Evolutionary conservation across 75 land plant species (phyloP).

Genomic region (Gnetum montanum): DNA sequence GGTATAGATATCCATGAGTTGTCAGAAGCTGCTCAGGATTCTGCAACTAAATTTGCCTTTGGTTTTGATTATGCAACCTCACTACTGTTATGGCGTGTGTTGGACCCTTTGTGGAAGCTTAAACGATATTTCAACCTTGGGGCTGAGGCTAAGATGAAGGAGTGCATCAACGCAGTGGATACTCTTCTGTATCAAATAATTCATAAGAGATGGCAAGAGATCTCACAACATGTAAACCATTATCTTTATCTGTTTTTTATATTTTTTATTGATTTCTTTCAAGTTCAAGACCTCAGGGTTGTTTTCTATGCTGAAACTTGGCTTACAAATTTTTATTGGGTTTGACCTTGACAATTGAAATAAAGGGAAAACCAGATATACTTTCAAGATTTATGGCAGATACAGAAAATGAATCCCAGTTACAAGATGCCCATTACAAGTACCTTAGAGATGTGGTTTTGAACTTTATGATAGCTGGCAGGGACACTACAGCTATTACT

Average conservation of each 20-base stretch:
- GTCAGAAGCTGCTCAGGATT: conserved; percentile 14
- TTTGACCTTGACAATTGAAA: no score
- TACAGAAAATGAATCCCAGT: conserved; percentile 15
- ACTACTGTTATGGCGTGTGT: conserved; percentile 17
- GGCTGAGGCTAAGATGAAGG: conserved; percentile 30
- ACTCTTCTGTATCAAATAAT: conserved; percentile 42
- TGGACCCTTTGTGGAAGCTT: conserved; percentile 46
- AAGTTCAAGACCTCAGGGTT: no score
- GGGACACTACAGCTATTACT: conserved; percentile 73
- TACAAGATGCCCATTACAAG: no score
- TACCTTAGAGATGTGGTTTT: conserved; percentile 56
- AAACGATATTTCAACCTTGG: conserved; percentile 48
- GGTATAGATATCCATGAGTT: conserved; percentile 51
- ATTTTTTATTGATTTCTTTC: no score
- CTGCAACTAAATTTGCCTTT: conserved; percentile 21
- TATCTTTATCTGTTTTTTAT: no score
- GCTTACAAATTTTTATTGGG: no score
- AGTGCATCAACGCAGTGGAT: conserved; percentile 28
- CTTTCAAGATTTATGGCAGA: conserved; percentile 53
- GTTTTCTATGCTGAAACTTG: no score
- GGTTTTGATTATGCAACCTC: conserved; percentile 43
- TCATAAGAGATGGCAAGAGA: conserved; percentile 14
- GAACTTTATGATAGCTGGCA: conserved; percentile 72
- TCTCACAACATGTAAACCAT: no score
- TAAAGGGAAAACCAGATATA: conserved; percentile 41